Base-by-base conservation (phyloP, 2,329 filamentous ascomycete genomes). In the Colletotrichum trifolii region DNA sequence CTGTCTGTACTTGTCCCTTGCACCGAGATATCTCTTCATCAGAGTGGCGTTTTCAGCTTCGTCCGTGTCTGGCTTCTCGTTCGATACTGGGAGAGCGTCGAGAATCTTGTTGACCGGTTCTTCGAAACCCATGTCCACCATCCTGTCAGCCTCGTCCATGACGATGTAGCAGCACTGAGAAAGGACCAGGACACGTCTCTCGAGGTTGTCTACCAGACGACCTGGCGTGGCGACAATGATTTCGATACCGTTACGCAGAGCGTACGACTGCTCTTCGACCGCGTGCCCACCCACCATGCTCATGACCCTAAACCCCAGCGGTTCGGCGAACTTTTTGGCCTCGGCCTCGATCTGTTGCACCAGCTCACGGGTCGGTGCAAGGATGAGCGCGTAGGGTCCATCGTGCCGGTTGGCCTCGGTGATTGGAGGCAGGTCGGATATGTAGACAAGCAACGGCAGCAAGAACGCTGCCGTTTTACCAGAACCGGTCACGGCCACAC, bases 181-280 rank as follows among this genome's bases (percentile, higher is more conserved):
- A 52, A 98, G 87, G 1, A 99, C 95, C 2, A 98, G 85, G 36
- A 98, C 88, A 39, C 95, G 90, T 15, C 96, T 88, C 78, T 99
- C 96, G 71, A 99, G 96, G 78, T 94, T 98, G 81, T 99, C 96
- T 8, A 98, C 92, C 1, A 99, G 87, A 85, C 96, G 94, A 80
- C 96, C 96, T 0, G 96, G 96, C 0, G 96, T 99, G n/a, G 96
- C 96, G 70, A 99, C 97, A 73, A 99, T 92, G 70, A 99, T 98
- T 77, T 99, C 95, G 1, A 95, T 95, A 60, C 96, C 96, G 71
- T 97, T 93, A 39, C 94, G 89, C 67, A 98, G 85, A 64, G 92
- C 93, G 79, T 91, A 97, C 4, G 92, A 91, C 77, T 99, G 96
- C 76, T 97, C 94, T 77, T 98, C 96, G 48, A 98, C 86, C 0